These are phyloP conservation scores for Astrothelium macrocarpum DNA, from an alignment of 495 filamentous ascomycete species.

Conservation along the genomic window DNA sequence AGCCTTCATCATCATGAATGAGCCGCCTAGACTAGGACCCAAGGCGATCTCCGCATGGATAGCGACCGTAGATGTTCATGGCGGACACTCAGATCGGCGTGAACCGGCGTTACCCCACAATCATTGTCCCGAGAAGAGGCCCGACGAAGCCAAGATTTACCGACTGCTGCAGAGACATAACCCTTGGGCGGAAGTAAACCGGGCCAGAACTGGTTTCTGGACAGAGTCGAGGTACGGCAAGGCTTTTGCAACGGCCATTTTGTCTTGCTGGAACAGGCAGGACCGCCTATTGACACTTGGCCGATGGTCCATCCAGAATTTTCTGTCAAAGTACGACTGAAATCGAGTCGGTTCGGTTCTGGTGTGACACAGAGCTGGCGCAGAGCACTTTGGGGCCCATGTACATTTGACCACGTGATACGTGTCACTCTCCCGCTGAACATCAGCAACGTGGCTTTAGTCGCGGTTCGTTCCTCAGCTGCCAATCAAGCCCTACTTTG, in stretches of 20 bases:
- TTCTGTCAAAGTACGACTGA: too few species aligned
- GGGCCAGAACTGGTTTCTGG: not conserved
- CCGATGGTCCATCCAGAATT: too few species aligned
- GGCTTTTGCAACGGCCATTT: not conserved
- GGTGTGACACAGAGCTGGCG: too few species aligned
- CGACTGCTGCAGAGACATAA: not conserved
- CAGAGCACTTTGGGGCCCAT: too few species aligned
- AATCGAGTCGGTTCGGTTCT: too few species aligned
- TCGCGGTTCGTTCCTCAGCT: not conserved
- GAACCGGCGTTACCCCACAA: not conserved
- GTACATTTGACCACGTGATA: too few species aligned
- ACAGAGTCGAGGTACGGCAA: not conserved
- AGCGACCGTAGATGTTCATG: not conserved
- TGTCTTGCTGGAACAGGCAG: not conserved
- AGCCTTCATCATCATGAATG: slow-evolving; percentile 1
- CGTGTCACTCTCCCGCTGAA: not conserved
- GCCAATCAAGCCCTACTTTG: not conserved
- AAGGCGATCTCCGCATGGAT: slow-evolving; percentile 3
- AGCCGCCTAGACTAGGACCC: not conserved
- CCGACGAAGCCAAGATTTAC: not conserved
- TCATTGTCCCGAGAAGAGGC: not conserved
- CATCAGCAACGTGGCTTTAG: not conserved
- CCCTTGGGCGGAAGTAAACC: not conserved
- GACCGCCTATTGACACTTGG: too few species aligned
- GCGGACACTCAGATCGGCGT: not conserved